Evolutionary conservation across 1,284 basidiomycete species (phyloP), one percentile per base, ranked within the genome.

Genomic region (Ceratobasidium sp.): DNA sequence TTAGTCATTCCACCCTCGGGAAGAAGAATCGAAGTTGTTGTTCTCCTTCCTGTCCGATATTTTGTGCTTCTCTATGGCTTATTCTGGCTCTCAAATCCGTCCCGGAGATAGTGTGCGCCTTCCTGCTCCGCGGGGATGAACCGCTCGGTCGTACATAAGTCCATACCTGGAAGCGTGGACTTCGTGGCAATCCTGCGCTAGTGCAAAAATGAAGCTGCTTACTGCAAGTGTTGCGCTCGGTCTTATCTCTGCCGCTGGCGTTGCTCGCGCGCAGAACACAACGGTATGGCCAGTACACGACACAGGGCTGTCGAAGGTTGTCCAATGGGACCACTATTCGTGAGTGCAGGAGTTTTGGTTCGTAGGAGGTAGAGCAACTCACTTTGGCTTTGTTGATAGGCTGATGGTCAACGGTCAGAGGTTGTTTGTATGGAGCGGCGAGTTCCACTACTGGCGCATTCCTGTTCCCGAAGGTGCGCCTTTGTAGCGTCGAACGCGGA

Each of bases 371-470:
- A 12, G 23, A 26, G 26, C 44, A 2, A 28, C 38, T 65, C 20
- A 75, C 42, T 5, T 48, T 13, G 3, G n/a, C 12, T 42, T 48
- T n/a, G 50, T 28, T 59, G 40, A 26, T 40, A 78, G 77, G 12
- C 48, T 78, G 64, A 78, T 67, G 33, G 46, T 78, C 42, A 78
- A 78, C 40, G 77, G 77, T 42, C 61, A 78, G 52, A 50, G 77
- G 13, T 23, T 78, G 23, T 74, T 67, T 48, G 77, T 78, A 6
- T 78, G 77, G 77, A 71, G 68, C 40, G 77, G 77, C 50, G 77
- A 78, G 54, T 65, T 78, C 64, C 77, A 78, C 46, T 78, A 78
- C 42, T 78, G 77, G 77, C 77, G 77, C 17, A 78, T 78, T 33
- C 77, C 77, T n/a, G 77, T 78, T 10, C 73, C 61, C 15, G 73